Evolutionary conservation across 2,329 filamentous ascomycete genomes (phyloP).

Genomic region (Ophiostoma sp.): DNA sequence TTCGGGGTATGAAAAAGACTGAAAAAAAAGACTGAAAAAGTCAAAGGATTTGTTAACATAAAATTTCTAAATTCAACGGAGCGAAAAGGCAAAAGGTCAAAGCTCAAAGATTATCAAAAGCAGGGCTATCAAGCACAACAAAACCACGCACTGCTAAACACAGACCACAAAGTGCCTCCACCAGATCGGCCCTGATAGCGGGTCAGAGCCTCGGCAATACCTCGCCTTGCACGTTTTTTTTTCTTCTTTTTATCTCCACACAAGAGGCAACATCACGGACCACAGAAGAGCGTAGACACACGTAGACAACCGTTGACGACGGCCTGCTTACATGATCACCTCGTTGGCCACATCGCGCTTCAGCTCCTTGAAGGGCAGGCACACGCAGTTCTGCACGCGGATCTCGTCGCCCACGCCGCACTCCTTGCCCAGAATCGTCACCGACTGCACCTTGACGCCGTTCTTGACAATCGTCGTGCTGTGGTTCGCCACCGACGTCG

Average conservation of each 20-base stretch:
- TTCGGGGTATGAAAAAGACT: not conserved
- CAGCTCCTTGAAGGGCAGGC: constrained; percentile 95
- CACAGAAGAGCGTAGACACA: not conserved
- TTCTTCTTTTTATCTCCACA: not conserved
- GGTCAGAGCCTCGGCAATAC: not conserved
- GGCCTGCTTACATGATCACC: constrained; percentile 76
- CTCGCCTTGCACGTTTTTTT: not conserved
- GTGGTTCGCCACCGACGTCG: constrained; percentile 83
- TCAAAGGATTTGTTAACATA: not conserved
- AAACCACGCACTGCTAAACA: not conserved
- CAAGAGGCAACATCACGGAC: not conserved
- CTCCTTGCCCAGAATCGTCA: constrained; percentile 96
- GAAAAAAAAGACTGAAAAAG: not conserved
- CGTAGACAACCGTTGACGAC: not conserved
- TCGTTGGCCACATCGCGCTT: constrained; percentile 87
- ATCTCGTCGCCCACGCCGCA: constrained; percentile 92
- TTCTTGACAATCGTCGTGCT: constrained; percentile 96
- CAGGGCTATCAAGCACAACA: constrained; percentile 1
- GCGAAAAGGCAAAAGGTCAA: not conserved
- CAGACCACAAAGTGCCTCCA: not conserved
- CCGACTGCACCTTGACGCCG: constrained; percentile 96
- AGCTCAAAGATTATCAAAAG: not conserved
- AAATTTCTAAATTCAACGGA: not conserved
- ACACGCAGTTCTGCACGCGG: constrained; percentile 95
- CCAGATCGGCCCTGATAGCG: not conserved